Evolutionary conservation across 192 early-diverging fungal species (phyloP), one percentile per base, ranked within the genome.

Genomic region (Dissophora globulifera): DNA sequence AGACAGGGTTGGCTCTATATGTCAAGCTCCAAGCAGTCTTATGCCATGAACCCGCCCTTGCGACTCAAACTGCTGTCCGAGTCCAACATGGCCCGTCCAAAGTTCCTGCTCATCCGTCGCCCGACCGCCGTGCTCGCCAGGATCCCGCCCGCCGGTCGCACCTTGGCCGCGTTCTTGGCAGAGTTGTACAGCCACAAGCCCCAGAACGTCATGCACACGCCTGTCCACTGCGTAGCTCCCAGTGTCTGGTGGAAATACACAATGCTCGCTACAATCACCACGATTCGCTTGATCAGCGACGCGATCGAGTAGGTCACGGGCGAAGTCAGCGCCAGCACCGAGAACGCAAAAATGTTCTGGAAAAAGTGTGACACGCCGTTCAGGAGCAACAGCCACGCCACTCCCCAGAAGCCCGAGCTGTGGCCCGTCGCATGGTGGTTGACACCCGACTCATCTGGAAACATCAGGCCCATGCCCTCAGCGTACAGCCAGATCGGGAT

Each of bases 241-340:
- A 95, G 87, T 16, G 86, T 79, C 64, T 96, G 92, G 45, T 89
- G 87, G 79, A 94, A 94, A 81, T 92, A 96, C 12, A 94, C 52
- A 46, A 96, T 93, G 49, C 85, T 84, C 27, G 91, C 89, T 23
- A 89, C 85, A 79, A 96, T 95, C 26, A 96, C 94, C 69, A 93
- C 87, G 49, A 96, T 94, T n/a, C 95, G 87, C 79, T 96, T 96
- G 54, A 94, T 79, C 56, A 96, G 83, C 3, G 90, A 91, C 8
- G 91, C 88, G 49, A 96, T 93, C 16, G 90, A 91, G 78, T 95
- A 97, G 1, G 93, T 95, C 31, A 97, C 92, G 2, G 94, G 92
- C 1, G 88, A 90, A 5, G 93, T 92, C 42, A 90, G 69, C 2
- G 87, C 81, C 22, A 96, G 81, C 16, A 94, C 84, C 22, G 85